These are phyloP conservation scores for Coemansia sp. DNA, from an alignment of 192 early-diverging fungal species.

Conservation along the genomic window DNA sequence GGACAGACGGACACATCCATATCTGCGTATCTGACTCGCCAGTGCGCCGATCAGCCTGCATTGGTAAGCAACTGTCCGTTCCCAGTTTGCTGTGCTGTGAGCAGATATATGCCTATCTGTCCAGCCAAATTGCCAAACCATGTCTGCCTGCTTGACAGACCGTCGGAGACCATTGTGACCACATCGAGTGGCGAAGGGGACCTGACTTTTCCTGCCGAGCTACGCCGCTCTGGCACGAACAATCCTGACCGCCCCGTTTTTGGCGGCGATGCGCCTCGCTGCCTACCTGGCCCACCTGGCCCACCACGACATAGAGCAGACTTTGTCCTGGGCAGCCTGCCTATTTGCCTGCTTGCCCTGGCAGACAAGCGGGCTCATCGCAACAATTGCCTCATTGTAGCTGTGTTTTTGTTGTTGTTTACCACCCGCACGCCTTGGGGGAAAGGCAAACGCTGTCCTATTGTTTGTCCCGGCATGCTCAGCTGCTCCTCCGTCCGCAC, in stretches of 20 bases:
- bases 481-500: background rate
- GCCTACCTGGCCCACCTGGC: background rate
- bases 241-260: background rate
- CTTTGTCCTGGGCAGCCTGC: background rate
- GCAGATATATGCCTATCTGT: background rate
- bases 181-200: background rate
- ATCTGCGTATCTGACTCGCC: background rate
- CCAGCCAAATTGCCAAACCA: background rate
- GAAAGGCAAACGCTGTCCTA: background rate
- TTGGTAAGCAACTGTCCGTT: slow-evolving; percentile 1
- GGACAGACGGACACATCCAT: background rate
- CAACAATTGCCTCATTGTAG: slow-evolving; percentile 3
- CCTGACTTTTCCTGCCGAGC: background rate
- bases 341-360: background rate
- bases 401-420: slow-evolving; percentile 13
- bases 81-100: background rate
- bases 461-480: background rate
- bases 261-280: slow-evolving; percentile 1
- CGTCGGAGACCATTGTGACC: background rate
- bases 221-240: slow-evolving; percentile 4
- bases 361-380: background rate
- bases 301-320: background rate
- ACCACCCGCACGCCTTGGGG: slow-evolving; percentile 1
- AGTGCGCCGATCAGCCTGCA: background rate
- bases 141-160: background rate